Percentiles rank a stretch among this genome's conserved stretches.
phyloP scores from a whole-genome alignment of 2,329 filamentous ascomycete genomes.

The Fusarium subtropicale region DNA sequence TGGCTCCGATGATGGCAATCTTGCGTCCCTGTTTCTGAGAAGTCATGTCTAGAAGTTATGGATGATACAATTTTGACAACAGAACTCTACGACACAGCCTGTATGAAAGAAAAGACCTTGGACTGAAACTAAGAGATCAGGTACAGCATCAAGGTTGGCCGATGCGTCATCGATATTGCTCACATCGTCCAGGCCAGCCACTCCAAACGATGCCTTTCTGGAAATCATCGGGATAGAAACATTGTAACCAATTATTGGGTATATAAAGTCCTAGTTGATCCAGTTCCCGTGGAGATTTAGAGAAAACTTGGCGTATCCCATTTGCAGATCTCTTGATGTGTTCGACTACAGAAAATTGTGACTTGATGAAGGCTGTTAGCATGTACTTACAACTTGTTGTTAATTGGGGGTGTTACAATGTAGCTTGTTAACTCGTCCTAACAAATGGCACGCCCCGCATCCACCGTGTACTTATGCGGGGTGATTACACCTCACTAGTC shows the following conservation, averaged over 20 bases:
- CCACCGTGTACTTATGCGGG: background rate
- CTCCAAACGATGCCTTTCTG: background rate
- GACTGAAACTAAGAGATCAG: background rate
- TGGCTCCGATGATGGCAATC: slow-evolving; percentile 19
- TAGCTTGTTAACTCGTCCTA: background rate
- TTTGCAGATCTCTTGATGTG: background rate
- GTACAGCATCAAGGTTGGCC: background rate
- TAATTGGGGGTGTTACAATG: accelerated
- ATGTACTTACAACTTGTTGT: accelerated
- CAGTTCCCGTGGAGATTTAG: accelerated
- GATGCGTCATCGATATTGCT: slow-evolving; percentile 1
- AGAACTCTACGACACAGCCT: background rate
- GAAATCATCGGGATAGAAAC: background rate
- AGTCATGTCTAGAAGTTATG: background rate
- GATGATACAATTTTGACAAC: background rate
- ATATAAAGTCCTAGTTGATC: accelerated
- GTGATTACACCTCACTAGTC: background rate
- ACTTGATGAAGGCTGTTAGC: background rate
- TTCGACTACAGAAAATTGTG: background rate
- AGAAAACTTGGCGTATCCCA: background rate
- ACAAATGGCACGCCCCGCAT: background rate
- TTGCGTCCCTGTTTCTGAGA: slow-evolving; percentile 3
- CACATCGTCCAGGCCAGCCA: background rate
- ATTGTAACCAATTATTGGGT: background rate
- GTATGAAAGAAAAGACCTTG: background rate